Percentiles rank a stretch among this genome's conserved stretches.
phyloP scores from a whole-genome alignment of 345 rosid species.

The Lepidium didymum region DNA sequence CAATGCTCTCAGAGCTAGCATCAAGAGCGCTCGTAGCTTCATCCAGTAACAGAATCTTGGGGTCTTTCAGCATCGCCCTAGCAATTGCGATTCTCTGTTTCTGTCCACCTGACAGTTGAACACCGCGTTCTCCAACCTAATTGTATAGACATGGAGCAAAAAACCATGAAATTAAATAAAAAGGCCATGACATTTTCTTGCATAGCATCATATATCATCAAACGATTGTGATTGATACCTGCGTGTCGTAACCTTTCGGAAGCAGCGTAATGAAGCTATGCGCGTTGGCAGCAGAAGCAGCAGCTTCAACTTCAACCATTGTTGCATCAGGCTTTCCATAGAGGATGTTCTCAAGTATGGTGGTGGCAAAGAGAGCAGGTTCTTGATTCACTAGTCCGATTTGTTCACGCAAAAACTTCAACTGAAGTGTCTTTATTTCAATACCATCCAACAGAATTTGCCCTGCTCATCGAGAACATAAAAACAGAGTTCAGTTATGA shows the following conservation, averaged over 20 bases:
- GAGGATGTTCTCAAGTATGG: slow-evolving; percentile 85
- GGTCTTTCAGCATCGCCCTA: slow-evolving; percentile 96
- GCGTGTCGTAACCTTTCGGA: slow-evolving; percentile 92
- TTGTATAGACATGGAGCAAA: neutral
- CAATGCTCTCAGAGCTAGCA: slow-evolving; percentile 96
- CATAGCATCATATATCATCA: neutral
- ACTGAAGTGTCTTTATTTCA: slow-evolving; percentile 79
- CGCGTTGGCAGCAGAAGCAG: slow-evolving; percentile 87
- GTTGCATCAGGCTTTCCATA: slow-evolving; percentile 91
- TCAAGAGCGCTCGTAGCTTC: slow-evolving; percentile 99
- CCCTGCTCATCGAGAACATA: slow-evolving; percentile 43
- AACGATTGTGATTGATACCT: slow-evolving; percentile 36
- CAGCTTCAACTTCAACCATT: slow-evolving; percentile 90
- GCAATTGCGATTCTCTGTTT: slow-evolving; percentile 98
- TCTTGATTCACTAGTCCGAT: slow-evolving; percentile 97
- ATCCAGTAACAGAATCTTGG: slow-evolving; percentile 89
- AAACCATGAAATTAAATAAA: neutral
- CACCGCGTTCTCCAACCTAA: slow-evolving; percentile 97
- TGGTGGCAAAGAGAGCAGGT: slow-evolving; percentile 95
- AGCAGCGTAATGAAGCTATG: slow-evolving; percentile 90
- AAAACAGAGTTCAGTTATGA: slow-evolving; percentile 1
- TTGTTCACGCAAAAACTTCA: slow-evolving; percentile 87
- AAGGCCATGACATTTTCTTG: neutral
- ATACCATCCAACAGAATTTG: slow-evolving; percentile 82
- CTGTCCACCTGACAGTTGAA: slow-evolving; percentile 97